A percentile compares a stretch with the other conserved stretches of the same genome.
These are phyloP conservation scores for Jacaranda mimosifolia DNA, from an alignment of 257 asterid species.

Conservation along the genomic window DNA sequence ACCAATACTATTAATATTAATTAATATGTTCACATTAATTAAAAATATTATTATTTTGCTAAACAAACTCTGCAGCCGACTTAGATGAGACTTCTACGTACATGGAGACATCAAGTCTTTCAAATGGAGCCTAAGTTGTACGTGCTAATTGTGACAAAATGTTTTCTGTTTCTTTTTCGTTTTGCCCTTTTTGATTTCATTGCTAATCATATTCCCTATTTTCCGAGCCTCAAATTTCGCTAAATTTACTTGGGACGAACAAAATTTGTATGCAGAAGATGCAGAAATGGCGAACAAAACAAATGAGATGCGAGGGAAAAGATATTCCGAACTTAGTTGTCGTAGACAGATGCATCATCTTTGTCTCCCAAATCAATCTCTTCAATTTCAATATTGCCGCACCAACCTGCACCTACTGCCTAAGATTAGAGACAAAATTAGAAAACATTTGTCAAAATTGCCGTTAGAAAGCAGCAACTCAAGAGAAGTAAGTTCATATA, in stretches of 20 bases:
- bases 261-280: constrained; percentile 13
- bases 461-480: constrained; percentile 8
- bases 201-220: neutral
- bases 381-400: constrained; percentile 11
- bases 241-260: neutral
- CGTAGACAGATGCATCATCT: constrained; percentile 25
- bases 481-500: neutral
- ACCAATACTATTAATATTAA: neutral
- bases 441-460: neutral
- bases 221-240: neutral
- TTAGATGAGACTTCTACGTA: too few species aligned
- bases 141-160: neutral
- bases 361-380: constrained; percentile 14
- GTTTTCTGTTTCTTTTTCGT: neutral
- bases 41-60: too few species aligned
- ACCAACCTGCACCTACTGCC: constrained; percentile 8
- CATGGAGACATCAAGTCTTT: too few species aligned
- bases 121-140: too few species aligned
- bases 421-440: constrained; percentile 30
- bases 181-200: neutral
- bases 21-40: too few species aligned
- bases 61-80: too few species aligned
- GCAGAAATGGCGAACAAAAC: neutral
- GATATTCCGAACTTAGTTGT: constrained; percentile 10
- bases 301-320: constrained; percentile 2